Percentiles rank a stretch among this genome's conserved stretches.
Evolutionary conservation across 2,329 filamentous ascomycete genomes (phyloP).

Genomic region (Chaetomium olivaceum): DNA sequence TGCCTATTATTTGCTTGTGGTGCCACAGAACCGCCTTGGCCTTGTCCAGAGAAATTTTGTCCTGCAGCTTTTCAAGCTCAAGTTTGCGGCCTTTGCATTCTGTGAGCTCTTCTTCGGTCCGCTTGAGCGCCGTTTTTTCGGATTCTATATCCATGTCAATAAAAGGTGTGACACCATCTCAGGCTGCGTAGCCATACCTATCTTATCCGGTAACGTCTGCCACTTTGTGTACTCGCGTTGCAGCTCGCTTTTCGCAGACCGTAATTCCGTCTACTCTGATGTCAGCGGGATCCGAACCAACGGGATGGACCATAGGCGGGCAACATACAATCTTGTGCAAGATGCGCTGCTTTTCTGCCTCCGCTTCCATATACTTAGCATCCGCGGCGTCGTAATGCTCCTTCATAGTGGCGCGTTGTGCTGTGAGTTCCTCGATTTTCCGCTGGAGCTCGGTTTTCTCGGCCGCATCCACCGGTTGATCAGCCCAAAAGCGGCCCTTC

Average conservation of each 20-base stretch:
- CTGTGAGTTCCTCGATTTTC: slow-evolving; percentile 48
- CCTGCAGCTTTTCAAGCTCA: slow-evolving; percentile 44
- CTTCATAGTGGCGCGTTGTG: slow-evolving; percentile 41
- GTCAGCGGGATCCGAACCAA: slow-evolving; percentile 18
- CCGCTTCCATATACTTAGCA: slow-evolving; percentile 44
- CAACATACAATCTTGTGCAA: slow-evolving; percentile 47
- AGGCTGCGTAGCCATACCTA: slow-evolving; percentile 54
- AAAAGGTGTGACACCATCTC: background rate
- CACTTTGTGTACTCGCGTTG: slow-evolving; percentile 68
- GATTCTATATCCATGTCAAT: slow-evolving; percentile 32
- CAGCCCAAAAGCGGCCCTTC: slow-evolving; percentile 70
- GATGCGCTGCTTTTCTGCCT: slow-evolving; percentile 46
- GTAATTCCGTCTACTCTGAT: slow-evolving; percentile 48
- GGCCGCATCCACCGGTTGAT: slow-evolving; percentile 69
- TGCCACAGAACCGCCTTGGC: slow-evolving; percentile 54
- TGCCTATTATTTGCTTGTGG: slow-evolving; percentile 60
- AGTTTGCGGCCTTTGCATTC: slow-evolving; percentile 36
- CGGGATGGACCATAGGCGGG: background rate
- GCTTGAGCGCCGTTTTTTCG: slow-evolving; percentile 40
- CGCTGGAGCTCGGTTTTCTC: slow-evolving; percentile 63
- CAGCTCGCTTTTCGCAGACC: slow-evolving; percentile 63
- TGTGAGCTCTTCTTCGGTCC: slow-evolving; percentile 36
- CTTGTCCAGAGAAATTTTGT: slow-evolving; percentile 57
- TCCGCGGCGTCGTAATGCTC: slow-evolving; percentile 39
- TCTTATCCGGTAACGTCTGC: slow-evolving; percentile 67